Evolutionary conservation across 345 rosid species (phyloP).

Genomic region (Gossypium australe): DNA sequence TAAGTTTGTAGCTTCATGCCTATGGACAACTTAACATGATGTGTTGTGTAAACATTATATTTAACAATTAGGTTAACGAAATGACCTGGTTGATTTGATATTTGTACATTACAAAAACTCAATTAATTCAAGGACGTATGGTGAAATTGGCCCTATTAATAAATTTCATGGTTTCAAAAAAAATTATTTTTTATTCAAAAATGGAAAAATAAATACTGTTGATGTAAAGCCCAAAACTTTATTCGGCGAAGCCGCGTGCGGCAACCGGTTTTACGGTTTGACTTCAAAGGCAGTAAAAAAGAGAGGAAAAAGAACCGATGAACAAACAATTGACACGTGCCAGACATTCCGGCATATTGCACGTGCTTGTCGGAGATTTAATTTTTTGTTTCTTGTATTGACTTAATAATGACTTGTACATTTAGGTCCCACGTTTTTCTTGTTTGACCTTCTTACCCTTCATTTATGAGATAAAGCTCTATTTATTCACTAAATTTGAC

Average conservation of each 20-base stretch:
- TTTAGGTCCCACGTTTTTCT: neutral
- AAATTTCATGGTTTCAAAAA: too few relatives aligned
- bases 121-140: too few relatives aligned
- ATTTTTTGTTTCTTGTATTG: neutral
- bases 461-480: too few relatives aligned
- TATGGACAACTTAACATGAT: too few relatives aligned
- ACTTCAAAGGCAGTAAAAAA: neutral
- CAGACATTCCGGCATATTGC: constrained; percentile 18
- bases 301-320: neutral
- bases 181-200: neutral
- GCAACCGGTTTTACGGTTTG: constrained; percentile 13
- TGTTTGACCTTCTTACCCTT: neutral
- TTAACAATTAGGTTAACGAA: too few relatives aligned
- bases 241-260: constrained; percentile 12
- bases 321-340: constrained; percentile 17
- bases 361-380: constrained; percentile 23
- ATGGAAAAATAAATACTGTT: neutral
- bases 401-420: neutral
- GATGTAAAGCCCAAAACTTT: neutral
- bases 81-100: too few relatives aligned
- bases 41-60: too few relatives aligned
- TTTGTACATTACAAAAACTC: too few relatives aligned
- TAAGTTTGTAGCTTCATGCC: too few relatives aligned
- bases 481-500: too few relatives aligned
- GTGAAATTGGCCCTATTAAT: too few relatives aligned